Conservation (phyloP, 495 filamentous ascomycete species). For the Echria macrotheca region DNA sequence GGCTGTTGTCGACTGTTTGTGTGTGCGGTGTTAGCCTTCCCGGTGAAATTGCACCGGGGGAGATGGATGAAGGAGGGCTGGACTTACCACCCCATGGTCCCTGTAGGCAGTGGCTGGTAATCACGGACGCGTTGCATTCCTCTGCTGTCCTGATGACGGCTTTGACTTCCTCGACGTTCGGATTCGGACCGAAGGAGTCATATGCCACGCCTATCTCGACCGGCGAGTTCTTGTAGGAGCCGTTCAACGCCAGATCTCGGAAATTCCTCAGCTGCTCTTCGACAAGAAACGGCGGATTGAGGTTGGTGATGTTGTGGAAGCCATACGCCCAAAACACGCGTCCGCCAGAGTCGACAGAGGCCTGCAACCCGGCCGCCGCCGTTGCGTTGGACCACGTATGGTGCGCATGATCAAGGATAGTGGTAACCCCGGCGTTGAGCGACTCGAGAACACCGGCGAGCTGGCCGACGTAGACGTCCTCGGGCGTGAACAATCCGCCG, state of each 20-base stretch:
- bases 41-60: too few relatives aligned
- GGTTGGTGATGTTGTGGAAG: slow-evolving; percentile 17
- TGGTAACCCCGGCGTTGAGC: slow-evolving; percentile 34
- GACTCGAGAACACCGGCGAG: slow-evolving; percentile 37
- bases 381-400: slow-evolving; percentile 24
- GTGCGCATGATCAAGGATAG: slow-evolving; percentile 30
- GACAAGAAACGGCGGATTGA: slow-evolving; percentile 12
- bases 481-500: slow-evolving; percentile 16
- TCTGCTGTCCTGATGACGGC: slow-evolving; percentile 21
- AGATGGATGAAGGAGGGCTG: too few relatives aligned
- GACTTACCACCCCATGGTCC: slow-evolving; percentile 35
- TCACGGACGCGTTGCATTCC: slow-evolving; percentile 25
- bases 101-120: slow-evolving; percentile 31
- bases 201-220: slow-evolving; percentile 32
- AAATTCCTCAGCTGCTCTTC: slow-evolving; percentile 29
- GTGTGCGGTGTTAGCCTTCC: too few relatives aligned
- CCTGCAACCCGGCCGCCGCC: slow-evolving; percentile 31
- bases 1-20: slow-evolving; percentile 31
- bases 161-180: slow-evolving; percentile 18
- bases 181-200: slow-evolving; percentile 28
- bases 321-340: slow-evolving; percentile 38
- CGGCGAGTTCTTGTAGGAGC: slow-evolving; percentile 8
- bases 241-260: slow-evolving; percentile 20
- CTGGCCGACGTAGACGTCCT: slow-evolving; percentile 38
- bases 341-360: slow-evolving; percentile 35